These are phyloP conservation scores for Pezicula carpinea DNA, from an alignment of 2,329 filamentous ascomycete genomes.

Conservation along the genomic window DNA sequence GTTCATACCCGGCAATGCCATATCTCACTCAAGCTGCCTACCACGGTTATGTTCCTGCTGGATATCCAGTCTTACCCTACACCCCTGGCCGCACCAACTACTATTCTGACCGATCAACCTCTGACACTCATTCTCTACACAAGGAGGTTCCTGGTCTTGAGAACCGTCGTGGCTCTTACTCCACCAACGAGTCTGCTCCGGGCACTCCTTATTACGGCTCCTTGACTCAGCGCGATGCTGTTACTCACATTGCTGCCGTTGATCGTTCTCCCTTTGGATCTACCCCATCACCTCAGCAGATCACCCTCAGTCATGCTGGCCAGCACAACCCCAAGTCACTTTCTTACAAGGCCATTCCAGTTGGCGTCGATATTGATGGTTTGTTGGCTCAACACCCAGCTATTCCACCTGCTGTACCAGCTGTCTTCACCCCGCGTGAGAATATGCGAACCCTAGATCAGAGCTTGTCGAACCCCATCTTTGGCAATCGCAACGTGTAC, in stretches of 20 bases:
- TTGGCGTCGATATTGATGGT: constrained; percentile 47
- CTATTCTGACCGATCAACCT: constrained; percentile 22
- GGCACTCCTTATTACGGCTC: constrained; percentile 62
- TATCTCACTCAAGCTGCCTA: constrained; percentile 28
- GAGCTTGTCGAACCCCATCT: constrained; percentile 85
- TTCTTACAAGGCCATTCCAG: constrained; percentile 26
- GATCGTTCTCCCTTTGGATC: constrained; percentile 60
- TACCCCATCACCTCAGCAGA: constrained; percentile 61
- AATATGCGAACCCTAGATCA: constrained; percentile 88
- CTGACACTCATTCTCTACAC: constrained; percentile 19
- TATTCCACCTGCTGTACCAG: constrained; percentile 85
- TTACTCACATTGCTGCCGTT: constrained; percentile 51
- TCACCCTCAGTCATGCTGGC: constrained; percentile 38
- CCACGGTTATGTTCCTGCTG: constrained; percentile 24
- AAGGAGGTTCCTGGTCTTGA: constrained; percentile 55
- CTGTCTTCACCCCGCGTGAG: constrained; percentile 79
- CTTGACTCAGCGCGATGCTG: constrained; percentile 54
- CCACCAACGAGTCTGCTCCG: constrained; percentile 61
- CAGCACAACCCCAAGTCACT: constrained; percentile 26
- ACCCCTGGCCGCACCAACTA: constrained; percentile 23
- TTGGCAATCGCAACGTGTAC: constrained; percentile 96
- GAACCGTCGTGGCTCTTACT: constrained; percentile 63
- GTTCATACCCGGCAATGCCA: constrained; percentile 24
- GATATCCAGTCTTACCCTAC: constrained; percentile 28
- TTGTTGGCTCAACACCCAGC: constrained; percentile 71